Base-by-base conservation (phyloP, 2,329 filamentous ascomycete species). In the Neocatenulostroma microsporum region DNA sequence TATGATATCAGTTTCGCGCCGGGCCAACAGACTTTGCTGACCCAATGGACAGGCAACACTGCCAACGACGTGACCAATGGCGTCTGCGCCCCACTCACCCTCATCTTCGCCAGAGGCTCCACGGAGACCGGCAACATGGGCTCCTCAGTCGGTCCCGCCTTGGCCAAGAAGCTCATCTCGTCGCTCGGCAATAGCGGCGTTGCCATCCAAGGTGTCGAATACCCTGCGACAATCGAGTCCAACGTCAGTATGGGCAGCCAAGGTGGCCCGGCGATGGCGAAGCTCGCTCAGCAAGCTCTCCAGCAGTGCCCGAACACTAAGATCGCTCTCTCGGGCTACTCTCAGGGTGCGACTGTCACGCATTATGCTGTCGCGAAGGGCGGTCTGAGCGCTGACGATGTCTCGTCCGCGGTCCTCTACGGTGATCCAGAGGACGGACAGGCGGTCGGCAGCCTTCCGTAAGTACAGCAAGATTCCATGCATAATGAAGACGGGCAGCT, bases 21-120 rank as follows among this genome's bases (percentile, higher is more conserved):
- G 11, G 25, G 25, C n/a, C 5, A 24, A 12, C 25, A 27, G 5
- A 12, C 25, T 5, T 5, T 27, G 25, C 25, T 24, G 21, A 24
- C n/a, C 21, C 21, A 24, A 24, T n/a, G 21, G 10, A 9, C 17
- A 32, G 30, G 45, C 19, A 44, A 27, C 23, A 48, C 46, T 11
- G 47, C 45, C 35, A 44, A 45, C 39, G 42, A 51, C 28, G 34
- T 50, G 18, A 19, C 21, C 5, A 13, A 34, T 21, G 26, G 23
- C 19, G 34, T 42, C 30, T 71, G 68, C 54, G 66, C 64, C 21
- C 50, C 60, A 21, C 62, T 72, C 42, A 75, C 70, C 6, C 54
- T 76, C 34, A 67, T 77, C 47, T 76, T 72, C 46, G 73, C 73
- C n/a, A 66, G 73, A 13, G 73, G 73, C 7, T 74, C 72, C 3